Conservation (phyloP, 352 stramenopile species). For the Phytophthora chlamydospora region DNA sequence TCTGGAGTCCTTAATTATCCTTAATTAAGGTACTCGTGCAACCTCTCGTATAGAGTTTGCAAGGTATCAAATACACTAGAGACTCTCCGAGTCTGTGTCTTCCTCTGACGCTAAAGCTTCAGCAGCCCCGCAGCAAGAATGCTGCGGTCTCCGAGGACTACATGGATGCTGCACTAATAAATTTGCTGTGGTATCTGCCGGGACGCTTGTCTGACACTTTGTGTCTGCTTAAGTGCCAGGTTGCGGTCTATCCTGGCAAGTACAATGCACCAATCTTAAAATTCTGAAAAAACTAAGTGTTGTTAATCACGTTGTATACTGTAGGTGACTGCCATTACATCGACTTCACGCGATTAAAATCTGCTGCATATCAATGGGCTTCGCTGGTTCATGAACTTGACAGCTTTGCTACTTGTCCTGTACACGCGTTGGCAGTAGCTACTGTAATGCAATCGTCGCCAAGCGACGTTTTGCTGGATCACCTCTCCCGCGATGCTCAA, state of each 20-base stretch:
- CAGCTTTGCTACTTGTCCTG: not conserved
- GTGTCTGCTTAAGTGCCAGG: constrained; percentile 4
- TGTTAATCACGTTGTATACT: not conserved
- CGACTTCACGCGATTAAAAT: constrained; percentile 11
- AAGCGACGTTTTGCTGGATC: constrained; percentile 2
- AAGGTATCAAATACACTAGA: too few relatives aligned
- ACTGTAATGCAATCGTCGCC: constrained; percentile 9
- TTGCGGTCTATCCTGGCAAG: constrained; percentile 13
- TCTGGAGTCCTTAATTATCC: too few relatives aligned
- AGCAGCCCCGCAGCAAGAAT: too few relatives aligned
- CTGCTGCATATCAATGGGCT: not conserved
- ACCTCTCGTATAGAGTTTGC: too few relatives aligned
- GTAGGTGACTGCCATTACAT: constrained; percentile 13
- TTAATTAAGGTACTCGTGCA: too few relatives aligned
- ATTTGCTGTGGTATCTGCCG: constrained; percentile 16
- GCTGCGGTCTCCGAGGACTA: constrained; percentile 13
- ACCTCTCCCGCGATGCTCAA: not conserved
- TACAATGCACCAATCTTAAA: too few relatives aligned
- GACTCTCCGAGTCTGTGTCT: too few relatives aligned
- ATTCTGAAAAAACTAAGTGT: too few relatives aligned
- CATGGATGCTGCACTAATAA: constrained; percentile 10
- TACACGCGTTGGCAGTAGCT: constrained; percentile 4
- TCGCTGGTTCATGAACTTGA: constrained; percentile 6
- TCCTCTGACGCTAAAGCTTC: too few relatives aligned
- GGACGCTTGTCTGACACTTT: constrained; percentile 8